Percentiles rank a stretch among this genome's conserved stretches.
phyloP scores from a whole-genome alignment of 805 yeast genomes.

The Monosporozyma siamensis region DNA sequence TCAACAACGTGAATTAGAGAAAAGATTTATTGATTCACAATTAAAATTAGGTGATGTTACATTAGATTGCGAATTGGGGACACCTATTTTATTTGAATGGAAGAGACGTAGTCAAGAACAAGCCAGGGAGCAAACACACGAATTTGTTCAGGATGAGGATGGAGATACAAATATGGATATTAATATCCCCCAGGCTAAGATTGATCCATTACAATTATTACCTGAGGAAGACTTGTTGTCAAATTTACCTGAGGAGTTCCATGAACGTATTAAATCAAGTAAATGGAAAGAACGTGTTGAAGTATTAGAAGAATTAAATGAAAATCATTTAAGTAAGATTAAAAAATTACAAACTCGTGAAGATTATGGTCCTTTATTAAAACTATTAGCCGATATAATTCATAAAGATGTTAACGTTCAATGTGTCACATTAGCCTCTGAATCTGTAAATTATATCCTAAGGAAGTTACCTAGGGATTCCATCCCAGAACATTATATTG shows the following conservation, averaged over 20 bases:
- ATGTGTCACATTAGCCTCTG: constrained; percentile 70
- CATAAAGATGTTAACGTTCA: constrained; percentile 78
- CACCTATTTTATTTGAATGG: constrained; percentile 10
- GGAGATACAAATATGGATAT: constrained; percentile 31
- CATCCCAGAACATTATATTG: constrained; percentile 43
- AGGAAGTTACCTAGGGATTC: constrained; percentile 47
- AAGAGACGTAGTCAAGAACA: too few species aligned
- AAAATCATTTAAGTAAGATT: constrained; percentile 40
- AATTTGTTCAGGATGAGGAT: constrained; percentile 31
- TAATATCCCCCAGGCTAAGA: constrained; percentile 1
- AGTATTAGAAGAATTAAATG: constrained; percentile 53
- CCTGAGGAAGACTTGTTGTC: constrained; percentile 60
- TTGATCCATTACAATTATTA: constrained; percentile 64
- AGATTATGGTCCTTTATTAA: constrained; percentile 47
- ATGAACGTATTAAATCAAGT: constrained; percentile 43
- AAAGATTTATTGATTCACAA: constrained; percentile 41
- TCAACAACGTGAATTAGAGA: constrained; percentile 75
- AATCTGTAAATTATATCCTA: constrained; percentile 50
- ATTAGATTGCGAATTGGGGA: constrained; percentile 20
- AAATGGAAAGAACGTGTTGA: constrained; percentile 94
- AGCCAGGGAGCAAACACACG: too few species aligned
- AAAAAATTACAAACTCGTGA: constrained; percentile 40
- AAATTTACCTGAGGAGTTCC: constrained; percentile 56
- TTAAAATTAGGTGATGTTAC: not conserved
- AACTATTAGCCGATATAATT: constrained; percentile 57